Evolutionary conservation across 305 asterid species (phyloP).

Genomic region (Fraxinus dipetala): DNA sequence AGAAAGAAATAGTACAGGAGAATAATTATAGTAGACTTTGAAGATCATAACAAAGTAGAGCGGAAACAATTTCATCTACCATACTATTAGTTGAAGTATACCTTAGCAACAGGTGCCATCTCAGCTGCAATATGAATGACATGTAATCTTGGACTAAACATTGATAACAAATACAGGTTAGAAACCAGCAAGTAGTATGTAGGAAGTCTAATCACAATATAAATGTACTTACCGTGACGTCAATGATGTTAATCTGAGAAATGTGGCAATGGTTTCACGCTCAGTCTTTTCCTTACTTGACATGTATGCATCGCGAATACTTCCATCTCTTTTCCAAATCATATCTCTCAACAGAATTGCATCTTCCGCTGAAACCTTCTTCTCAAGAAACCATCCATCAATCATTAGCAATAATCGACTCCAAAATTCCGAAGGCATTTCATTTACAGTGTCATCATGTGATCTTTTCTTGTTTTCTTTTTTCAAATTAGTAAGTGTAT

Average conservation of each 20-base stretch:
- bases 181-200: constrained; percentile 12
- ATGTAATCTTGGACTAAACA: constrained; percentile 71
- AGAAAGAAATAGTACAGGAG: not conserved
- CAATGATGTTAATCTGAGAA: constrained; percentile 54
- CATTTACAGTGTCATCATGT: constrained; percentile 43
- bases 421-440: constrained; percentile 81
- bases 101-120: constrained; percentile 99
- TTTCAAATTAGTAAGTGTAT: constrained; percentile 57
- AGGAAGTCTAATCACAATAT: constrained; percentile 2
- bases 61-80: constrained; percentile 1
- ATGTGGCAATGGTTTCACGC: constrained; percentile 52
- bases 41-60: constrained; percentile 7
- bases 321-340: constrained; percentile 70
- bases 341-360: constrained; percentile 64
- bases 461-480: constrained; percentile 59
- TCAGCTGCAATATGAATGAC: constrained; percentile 95
- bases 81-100: constrained; percentile 29
- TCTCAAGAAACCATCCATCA: constrained; percentile 94
- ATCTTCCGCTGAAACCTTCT: constrained; percentile 68
- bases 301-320: constrained; percentile 57
- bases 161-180: constrained; percentile 33
- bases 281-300: constrained; percentile 68
- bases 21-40: not conserved
- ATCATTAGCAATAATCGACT: constrained; percentile 75
- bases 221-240: constrained; percentile 46